A percentile compares a stretch with the other conserved stretches of the same genome.
phyloP scores from a whole-genome alignment of 164 flowering plant genomes.

The Umbilicus rupestris region DNA sequence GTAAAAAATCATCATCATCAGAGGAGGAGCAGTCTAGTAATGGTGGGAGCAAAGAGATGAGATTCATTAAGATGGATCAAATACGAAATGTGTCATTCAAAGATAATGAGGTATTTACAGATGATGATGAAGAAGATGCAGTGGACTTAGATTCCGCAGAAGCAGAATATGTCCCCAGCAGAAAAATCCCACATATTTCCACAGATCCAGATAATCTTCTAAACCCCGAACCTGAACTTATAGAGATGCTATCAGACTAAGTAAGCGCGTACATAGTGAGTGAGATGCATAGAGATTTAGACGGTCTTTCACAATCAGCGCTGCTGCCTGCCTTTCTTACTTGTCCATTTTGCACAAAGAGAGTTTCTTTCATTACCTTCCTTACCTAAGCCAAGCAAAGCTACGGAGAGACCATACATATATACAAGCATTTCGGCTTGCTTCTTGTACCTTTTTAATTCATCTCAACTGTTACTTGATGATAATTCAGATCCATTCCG shows the following conservation, averaged over 20 bases:
- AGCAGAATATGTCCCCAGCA: constrained; percentile 11
- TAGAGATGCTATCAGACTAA: constrained; percentile 62
- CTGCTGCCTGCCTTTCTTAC: no score
- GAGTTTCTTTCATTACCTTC: no score
- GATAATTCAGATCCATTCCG: no score
- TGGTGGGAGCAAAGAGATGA: not conserved
- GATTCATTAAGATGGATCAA: not conserved
- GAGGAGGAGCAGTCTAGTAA: constrained; percentile 24
- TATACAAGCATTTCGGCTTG: no score
- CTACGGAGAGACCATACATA: no score
- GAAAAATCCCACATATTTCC: constrained; percentile 16
- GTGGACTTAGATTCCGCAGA: constrained; percentile 48
- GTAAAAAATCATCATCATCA: constrained; percentile 47
- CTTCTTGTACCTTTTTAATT: no score
- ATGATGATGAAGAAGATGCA: constrained; percentile 44
- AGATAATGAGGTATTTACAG: constrained; percentile 25
- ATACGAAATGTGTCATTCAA: constrained; percentile 15
- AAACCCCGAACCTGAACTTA: constrained; percentile 57
- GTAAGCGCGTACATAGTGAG: not conserved
- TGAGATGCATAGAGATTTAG: not conserved
- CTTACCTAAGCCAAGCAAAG: no score
- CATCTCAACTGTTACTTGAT: no score
- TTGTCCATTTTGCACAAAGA: no score
- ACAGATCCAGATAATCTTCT: constrained; percentile 24
- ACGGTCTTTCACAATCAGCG: not conserved